A percentile compares a stretch with the other conserved stretches of the same genome.
These are phyloP conservation scores for Suhomyces bribrorum DNA, from an alignment of 1,139 yeast species.

Conservation along the genomic window DNA sequence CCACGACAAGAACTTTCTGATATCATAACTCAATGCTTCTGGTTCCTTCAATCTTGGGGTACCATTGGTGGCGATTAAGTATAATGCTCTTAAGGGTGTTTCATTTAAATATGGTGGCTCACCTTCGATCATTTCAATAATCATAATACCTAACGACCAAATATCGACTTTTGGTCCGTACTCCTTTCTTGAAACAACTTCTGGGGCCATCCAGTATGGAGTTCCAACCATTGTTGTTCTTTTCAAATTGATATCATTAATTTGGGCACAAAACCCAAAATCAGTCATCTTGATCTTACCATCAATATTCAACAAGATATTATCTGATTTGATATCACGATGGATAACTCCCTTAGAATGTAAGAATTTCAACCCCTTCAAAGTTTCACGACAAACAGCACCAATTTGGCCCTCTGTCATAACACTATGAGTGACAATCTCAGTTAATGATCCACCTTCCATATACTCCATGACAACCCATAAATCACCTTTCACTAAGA, in stretches of 20 bases:
- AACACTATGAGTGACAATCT: conserved; percentile 90
- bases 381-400: conserved; percentile 89
- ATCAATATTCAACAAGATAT: conserved; percentile 73
- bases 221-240: conserved; percentile 99
- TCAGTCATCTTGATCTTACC: conserved; percentile 92
- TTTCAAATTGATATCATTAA: conserved; percentile 79
- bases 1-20: conserved; percentile 72
- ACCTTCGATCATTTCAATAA: conserved; percentile 97
- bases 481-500: conserved; percentile 67
- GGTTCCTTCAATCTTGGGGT: conserved; percentile 92
- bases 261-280: conserved; percentile 94
- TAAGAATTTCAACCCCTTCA: conserved; percentile 80
- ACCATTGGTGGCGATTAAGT: conserved; percentile 92
- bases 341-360: conserved; percentile 95
- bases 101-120: conserved; percentile 97
- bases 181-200: conserved; percentile 89
- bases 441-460: conserved; percentile 97
- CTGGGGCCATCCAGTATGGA: conserved; percentile 99
- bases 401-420: conserved; percentile 98
- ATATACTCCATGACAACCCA: conserved; percentile 99
- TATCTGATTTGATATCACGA: conserved; percentile 94
- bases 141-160: conserved; percentile 97
- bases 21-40: conserved; percentile 66
- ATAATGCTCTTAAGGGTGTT: conserved; percentile 88
- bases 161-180: conserved; percentile 97